These are phyloP conservation scores for Cytospora leucostoma DNA, from an alignment of 2,329 filamentous ascomycete species.

Conservation along the genomic window DNA sequence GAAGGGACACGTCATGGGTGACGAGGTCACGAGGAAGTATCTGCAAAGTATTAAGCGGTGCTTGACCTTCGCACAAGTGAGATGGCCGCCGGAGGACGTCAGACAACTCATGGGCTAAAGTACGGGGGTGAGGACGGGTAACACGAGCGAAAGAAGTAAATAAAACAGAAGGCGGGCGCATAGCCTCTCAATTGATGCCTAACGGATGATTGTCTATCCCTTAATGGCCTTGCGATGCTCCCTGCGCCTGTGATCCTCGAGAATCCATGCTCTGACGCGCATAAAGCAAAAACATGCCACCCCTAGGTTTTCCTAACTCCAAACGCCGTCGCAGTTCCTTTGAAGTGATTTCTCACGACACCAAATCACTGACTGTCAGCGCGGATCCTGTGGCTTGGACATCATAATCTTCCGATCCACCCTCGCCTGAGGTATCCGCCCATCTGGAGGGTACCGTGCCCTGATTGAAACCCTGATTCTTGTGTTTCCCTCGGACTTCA, in stretches of 20 bases:
- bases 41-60: conserved; percentile 97
- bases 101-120: conserved; percentile 87
- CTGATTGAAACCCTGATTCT: conserved; percentile 6
- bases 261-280: background rate
- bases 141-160: background rate
- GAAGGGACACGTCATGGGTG: conserved; percentile 94
- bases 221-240: background rate
- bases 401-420: conserved; percentile 6
- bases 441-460: conserved; percentile 7
- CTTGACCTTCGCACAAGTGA: conserved; percentile 91
- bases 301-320: conserved; percentile 20
- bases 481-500: conserved; percentile 56
- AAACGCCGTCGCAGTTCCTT: conserved; percentile 22
- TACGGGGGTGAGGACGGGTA: background rate
- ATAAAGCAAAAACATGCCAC: conserved; percentile 1
- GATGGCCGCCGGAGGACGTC: conserved; percentile 92
- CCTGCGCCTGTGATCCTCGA: background rate
- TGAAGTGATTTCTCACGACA: conserved; percentile 4
- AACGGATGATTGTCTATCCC: background rate
- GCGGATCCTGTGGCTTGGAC: conserved; percentile 3
- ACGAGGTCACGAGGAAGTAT: conserved; percentile 93
- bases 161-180: background rate
- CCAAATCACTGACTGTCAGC: conserved; percentile 1
- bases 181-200: background rate
- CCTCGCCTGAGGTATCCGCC: conserved; percentile 3